Percentiles rank a stretch among this genome's conserved stretches.
Conservation (phyloP, 768 basidiomycete genomes). For the Lactarius hengduanensis region DNA sequence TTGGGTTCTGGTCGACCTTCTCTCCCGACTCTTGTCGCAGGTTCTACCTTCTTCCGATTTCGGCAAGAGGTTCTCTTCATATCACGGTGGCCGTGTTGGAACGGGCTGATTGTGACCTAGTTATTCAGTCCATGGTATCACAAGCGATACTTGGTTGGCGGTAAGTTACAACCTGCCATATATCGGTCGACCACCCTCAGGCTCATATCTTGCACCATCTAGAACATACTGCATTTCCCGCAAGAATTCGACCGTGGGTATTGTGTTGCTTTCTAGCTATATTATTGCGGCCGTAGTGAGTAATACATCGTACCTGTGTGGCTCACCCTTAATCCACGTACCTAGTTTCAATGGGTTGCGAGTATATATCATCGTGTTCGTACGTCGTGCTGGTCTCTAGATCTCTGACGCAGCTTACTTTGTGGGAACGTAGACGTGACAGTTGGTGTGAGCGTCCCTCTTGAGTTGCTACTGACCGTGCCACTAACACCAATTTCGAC, state of each 20-base stretch:
- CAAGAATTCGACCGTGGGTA: conserved; percentile 43
- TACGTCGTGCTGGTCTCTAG: conserved; percentile 34
- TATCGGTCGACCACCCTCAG: not conserved
- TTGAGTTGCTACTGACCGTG: not conserved
- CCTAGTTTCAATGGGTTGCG: conserved; percentile 54
- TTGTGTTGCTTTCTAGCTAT: conserved; percentile 42
- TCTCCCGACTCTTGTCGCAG: conserved; percentile 44
- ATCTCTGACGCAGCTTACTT: conserved; percentile 15
- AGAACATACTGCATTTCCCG: conserved; percentile 59
- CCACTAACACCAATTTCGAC: not conserved
- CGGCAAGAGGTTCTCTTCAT: conserved; percentile 54
- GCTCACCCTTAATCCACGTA: too few species aligned
- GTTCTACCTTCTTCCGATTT: conserved; percentile 53
- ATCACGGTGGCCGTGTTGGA: not conserved
- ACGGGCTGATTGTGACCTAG: conserved; percentile 36
- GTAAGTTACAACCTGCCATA: conserved; percentile 35
- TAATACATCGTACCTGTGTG: conserved; percentile 28
- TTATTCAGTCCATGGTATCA: conserved; percentile 62
- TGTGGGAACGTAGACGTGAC: conserved; percentile 18
- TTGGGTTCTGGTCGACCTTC: conserved; percentile 59
- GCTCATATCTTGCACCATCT: conserved; percentile 8
- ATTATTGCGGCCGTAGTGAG: conserved; percentile 47
- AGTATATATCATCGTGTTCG: conserved; percentile 51
- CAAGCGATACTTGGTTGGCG: conserved; percentile 62
- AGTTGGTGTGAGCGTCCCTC: not conserved